Evolutionary conservation across 441 rosid genomes (phyloP), one percentile per base, ranked within the genome.

Genomic region (Erodium chrysanthum): DNA sequence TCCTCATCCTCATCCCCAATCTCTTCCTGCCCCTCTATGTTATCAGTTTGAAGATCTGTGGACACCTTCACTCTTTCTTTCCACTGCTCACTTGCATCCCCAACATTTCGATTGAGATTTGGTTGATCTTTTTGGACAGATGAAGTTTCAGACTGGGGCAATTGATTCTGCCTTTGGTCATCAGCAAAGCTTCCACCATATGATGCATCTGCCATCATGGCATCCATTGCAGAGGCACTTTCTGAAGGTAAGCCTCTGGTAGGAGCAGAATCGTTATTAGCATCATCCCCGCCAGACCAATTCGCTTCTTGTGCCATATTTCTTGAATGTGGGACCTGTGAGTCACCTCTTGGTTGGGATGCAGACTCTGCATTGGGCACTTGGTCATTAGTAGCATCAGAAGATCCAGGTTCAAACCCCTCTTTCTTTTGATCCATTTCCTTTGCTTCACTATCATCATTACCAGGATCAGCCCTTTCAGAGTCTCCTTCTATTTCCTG

Each of bases 41-140:
- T 82, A 70, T 82, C 87, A 22, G 77, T 84, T 42, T 63, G 81
- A 71, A 87, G 86, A 80, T 89, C 97, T 52, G 82, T 75, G 59
- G 92, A 83, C 29, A 92, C 82, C 79, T 74, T 87, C 52, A 84
- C 91, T 84, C 93, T 88, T 78, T 95, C 97, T 75, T 92, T 95
- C 97, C 99, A 95, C 66, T 87, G 89, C 80, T 90, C 80, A 72
- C 85, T 76, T 50, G 99, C 97, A 84, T 90, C 87, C 44, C 97
- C 99, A 50, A 88, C 82, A 65, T 75, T 92, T 74, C 98, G 77
- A 33, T 90, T 92, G 54, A 95, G 96, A 69, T 95, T 95, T 20
- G 86, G 84, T 75, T 76, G 85, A 66, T 75, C 76, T 73, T 83
- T 84, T 73, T 79, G 85, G 75, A 71, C 44, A 56, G 80, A 25